phyloP scores from a whole-genome alignment of 768 basidiomycete species.

The Leccinum fibrillosum region DNA sequence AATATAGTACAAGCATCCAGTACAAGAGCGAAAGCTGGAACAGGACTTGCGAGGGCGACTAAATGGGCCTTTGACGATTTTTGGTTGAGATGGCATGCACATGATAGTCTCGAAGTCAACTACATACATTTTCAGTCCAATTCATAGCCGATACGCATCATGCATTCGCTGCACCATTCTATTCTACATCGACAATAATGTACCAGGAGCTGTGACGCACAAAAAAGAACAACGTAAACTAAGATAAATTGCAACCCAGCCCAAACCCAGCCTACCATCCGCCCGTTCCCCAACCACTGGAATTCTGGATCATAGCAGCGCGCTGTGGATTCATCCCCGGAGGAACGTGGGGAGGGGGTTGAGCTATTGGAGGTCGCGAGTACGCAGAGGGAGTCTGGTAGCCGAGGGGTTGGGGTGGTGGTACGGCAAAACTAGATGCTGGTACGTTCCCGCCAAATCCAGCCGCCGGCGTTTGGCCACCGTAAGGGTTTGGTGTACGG shows the following conservation, averaged over 20 bases:
- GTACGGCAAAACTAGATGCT: slow-evolving; percentile 27
- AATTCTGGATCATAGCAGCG: slow-evolving; percentile 60
- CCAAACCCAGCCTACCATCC: slow-evolving; percentile 34
- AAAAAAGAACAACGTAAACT: slow-evolving; percentile 16
- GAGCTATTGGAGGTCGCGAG: slow-evolving; percentile 40
- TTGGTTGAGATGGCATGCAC: neutral
- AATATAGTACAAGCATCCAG: slow-evolving; percentile 21
- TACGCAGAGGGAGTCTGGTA: slow-evolving; percentile 39
- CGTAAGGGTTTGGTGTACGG: slow-evolving; percentile 81
- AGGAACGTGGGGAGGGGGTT: slow-evolving; percentile 44
- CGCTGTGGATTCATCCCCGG: slow-evolving; percentile 66
- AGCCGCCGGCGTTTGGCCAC: slow-evolving; percentile 36
- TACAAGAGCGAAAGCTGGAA: slow-evolving; percentile 38
- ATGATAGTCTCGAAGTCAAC: neutral
- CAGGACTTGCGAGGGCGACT: slow-evolving; percentile 29
- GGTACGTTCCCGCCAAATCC: slow-evolving; percentile 29
- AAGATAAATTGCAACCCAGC: slow-evolving; percentile 13
- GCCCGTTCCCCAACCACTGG: slow-evolving; percentile 34
- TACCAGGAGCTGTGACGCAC: slow-evolving; percentile 13
- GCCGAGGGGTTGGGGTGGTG: slow-evolving; percentile 35
- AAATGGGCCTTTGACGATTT: neutral
- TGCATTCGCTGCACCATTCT: slow-evolving; percentile 19
- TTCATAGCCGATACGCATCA: neutral
- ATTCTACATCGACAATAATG: slow-evolving; percentile 28
- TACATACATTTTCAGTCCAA: neutral